These are phyloP conservation scores for Fusarium scirpi DNA, from an alignment of 2,329 filamentous ascomycete genomes.

Conservation along the genomic window DNA sequence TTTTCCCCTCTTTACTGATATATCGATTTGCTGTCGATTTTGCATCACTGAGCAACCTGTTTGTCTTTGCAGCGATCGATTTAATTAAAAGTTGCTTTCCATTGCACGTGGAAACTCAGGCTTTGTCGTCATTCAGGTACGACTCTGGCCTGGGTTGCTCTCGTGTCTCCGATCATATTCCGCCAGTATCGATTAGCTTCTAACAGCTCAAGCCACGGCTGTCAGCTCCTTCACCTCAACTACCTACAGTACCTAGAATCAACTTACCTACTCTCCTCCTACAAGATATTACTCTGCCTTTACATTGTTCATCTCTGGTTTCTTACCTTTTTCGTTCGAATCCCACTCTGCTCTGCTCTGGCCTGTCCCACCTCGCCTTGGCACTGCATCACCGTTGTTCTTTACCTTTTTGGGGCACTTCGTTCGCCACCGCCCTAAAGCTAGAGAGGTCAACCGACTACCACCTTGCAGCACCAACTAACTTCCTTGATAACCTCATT, in stretches of 20 bases:
- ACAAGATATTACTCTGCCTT: slow-evolving; percentile 3
- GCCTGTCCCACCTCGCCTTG: slow-evolving; percentile 20
- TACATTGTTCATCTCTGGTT: neutral
- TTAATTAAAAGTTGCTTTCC: neutral
- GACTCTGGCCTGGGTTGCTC: neutral
- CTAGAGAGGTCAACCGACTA: slow-evolving; percentile 23
- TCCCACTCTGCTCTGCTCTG: neutral
- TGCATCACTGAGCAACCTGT: neutral
- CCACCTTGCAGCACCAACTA: slow-evolving; percentile 26
- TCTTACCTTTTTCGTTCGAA: slow-evolving; percentile 1
- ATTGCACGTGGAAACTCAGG: slow-evolving; percentile 23
- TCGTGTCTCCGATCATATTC: slow-evolving; percentile 37
- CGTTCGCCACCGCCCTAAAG: slow-evolving; percentile 37
- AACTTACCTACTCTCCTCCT: neutral
- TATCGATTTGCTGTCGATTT: neutral
- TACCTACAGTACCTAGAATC: neutral
- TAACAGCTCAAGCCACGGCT: slow-evolving; percentile 12
- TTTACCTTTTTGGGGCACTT: slow-evolving; percentile 29
- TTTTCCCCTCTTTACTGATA: slow-evolving; percentile 24
- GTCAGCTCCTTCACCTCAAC: neutral
- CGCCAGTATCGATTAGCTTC: slow-evolving; percentile 41
- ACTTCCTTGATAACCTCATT: slow-evolving; percentile 16
- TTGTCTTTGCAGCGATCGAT: neutral
- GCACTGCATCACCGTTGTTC: slow-evolving; percentile 32
- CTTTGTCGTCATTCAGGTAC: slow-evolving; percentile 15